Base-by-base conservation (phyloP, 2,329 filamentous ascomycete genomes). In the Colletotrichum sp. region DNA sequence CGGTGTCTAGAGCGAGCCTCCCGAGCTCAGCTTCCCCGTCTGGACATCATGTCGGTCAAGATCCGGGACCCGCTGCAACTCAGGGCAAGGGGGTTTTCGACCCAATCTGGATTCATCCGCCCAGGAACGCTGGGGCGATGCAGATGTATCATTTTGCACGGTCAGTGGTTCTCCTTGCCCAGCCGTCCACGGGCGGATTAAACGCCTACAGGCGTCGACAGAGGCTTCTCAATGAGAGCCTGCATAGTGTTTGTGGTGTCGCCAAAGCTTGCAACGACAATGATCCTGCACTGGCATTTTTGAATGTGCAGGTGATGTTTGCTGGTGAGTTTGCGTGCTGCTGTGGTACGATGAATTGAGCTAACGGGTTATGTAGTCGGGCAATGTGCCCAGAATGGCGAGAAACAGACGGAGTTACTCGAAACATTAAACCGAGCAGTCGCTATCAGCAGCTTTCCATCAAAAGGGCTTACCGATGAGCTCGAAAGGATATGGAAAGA, bases 61-160 rank as follows among this genome's bases (percentile, higher is more conserved):
- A 2, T 60, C 49, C 69, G 69, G 77, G 63, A 72, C 82, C 1
- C 79, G 81, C 18, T 78, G 79, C 28, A 82, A 83, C 44, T 87
- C 9, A 24, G 30, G 21, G 63, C 78, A 87, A 30, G 84, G 85
- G 26, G 21, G 57, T 36, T 15, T 89, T 89, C 78, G 81, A 85
- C 13, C 84, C 86, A 1, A 82, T 89, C 12, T 89, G 88, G 88
- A 86, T 89, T 15, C 83, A 89, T 76, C 87, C 88, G 4, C 82
- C 87, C 6, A 80, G 85, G 8, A 85, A 85, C 72, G 85, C 85
- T 32, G 86, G 86, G 21, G 87, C 89, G 0, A 79, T 91, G 7
- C 90, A 91, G 76, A 85, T 87, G 32, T 87, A 89, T 76, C 86
- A 87, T 76, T 88, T 90, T 75, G 88, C 89, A 1, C 84, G 87